phyloP scores from a whole-genome alignment of 2,329 filamentous ascomycete species.

The Cladosporium cucumerinum region DNA sequence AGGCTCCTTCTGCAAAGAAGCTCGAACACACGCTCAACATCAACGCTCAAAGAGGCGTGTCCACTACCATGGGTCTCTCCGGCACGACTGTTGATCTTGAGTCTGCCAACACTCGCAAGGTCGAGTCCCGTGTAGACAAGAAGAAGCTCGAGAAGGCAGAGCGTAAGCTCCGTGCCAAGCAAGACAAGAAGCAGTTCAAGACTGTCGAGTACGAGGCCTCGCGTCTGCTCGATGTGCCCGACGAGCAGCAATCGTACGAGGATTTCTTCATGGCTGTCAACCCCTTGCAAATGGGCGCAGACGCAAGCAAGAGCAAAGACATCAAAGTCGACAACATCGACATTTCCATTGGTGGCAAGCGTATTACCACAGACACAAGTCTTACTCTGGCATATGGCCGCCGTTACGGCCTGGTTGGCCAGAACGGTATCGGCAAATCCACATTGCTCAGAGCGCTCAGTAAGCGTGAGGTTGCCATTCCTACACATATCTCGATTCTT shows the following conservation, averaged over 20 bases:
- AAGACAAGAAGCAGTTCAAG: constrained; percentile 98
- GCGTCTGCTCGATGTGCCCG: constrained; percentile 75
- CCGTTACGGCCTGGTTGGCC: constrained; percentile 93
- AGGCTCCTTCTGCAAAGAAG: constrained; percentile 73
- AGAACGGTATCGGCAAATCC: constrained; percentile 90
- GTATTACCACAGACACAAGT: constrained; percentile 87
- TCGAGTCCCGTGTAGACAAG: constrained; percentile 94
- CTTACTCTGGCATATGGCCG: constrained; percentile 88
- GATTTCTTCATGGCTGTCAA: constrained; percentile 99
- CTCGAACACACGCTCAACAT: constrained; percentile 95
- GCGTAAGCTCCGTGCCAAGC: constrained; percentile 94
- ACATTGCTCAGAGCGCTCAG: constrained; percentile 91
- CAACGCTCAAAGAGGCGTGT: constrained; percentile 90
- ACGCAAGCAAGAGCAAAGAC: constrained; percentile 87
- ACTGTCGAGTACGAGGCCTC: constrained; percentile 97
- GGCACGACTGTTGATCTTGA: constrained; percentile 86
- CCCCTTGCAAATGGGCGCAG: constrained; percentile 78
- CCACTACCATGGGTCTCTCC: constrained; percentile 85
- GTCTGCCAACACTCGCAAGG: constrained; percentile 85
- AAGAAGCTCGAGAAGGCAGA: constrained; percentile 99
- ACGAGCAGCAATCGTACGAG: constrained; percentile 87
- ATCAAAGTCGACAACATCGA: constrained; percentile 97
- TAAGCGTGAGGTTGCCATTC: constrained; percentile 88
- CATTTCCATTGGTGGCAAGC: constrained; percentile 81
- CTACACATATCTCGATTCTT: constrained; percentile 95